Evolutionary conservation across 176 grass and related monocot species (phyloP), one percentile per base, ranked within the genome.

Genomic region (Zizania latifolia): DNA sequence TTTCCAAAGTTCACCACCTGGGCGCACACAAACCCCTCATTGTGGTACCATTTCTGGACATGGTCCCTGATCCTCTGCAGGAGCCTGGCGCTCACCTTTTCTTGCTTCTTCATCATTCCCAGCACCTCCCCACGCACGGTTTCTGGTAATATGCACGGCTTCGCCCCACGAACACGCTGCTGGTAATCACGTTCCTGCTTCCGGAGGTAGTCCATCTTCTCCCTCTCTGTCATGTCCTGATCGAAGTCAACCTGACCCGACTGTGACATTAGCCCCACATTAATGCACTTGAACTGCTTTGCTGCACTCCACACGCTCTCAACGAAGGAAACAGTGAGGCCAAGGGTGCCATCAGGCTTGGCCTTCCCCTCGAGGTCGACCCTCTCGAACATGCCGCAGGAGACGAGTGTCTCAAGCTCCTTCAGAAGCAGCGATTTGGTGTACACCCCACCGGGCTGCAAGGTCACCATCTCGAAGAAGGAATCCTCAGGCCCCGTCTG

Each of bases 311-410:
- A 97, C 0, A 88, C 84, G 57, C 88, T 97, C 83, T 97, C 91
- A 0, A 76, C 72, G 22, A 89, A 97, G 78, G 83, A 93, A 14
- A 94, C 86, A 0, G 81, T 92, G 63, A 92, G 81, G 23, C 81
- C 86, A 33, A 97, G 82, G 9, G 94, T 92, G 48, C 92, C 92
- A 27, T 97, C 91, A 3, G 94, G 83, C 70, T 97, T 94, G 31
- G 94, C 88, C 77, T 97, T 97, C 40, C 77, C 59, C 46, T 97
- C 88, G 19, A 97, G 71, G 62, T 93, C 88, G 13, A 92, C 91
- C 74, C 81, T 77, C 74, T 97, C 91, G 32, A 97, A 97, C 94
- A 97, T 93, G 66, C 91, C 94, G 26, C 90, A 92, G 57, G 91
- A 85, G 71, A 83, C 88, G 0, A 97, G 88, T 16, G 88, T 91